These are phyloP conservation scores for Ambispora gerdemannii DNA, from an alignment of 192 early-diverging fungal genomes.

Conservation along the genomic window DNA sequence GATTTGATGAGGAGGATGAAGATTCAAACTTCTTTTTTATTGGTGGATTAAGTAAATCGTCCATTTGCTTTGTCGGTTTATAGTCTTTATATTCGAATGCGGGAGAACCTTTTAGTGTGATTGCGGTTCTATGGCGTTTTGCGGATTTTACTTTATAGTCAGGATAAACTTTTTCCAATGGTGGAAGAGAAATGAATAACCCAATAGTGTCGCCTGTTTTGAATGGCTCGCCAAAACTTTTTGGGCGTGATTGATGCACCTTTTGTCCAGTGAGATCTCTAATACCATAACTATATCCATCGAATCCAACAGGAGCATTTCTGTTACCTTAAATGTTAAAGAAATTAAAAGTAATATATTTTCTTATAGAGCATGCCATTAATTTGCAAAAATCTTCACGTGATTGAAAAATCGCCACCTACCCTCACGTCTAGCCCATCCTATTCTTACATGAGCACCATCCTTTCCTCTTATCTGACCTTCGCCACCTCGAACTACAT, in stretches of 20 bases:
- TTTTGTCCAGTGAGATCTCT: conserved; percentile 63
- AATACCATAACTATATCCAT: conserved; percentile 62
- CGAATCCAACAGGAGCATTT: conserved; percentile 64
- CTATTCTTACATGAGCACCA: conserved; percentile 61
- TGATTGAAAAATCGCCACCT: conserved; percentile 14
- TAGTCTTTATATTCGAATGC: conserved; percentile 58
- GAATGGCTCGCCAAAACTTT: conserved; percentile 56
- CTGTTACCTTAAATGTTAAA: conserved; percentile 43
- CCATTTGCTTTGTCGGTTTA: conserved; percentile 49
- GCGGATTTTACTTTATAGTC: conserved; percentile 28
- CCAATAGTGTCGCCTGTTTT: conserved; percentile 64
- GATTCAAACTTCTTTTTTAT: conserved; percentile 37
- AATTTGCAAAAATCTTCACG: not conserved
- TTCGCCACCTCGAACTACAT: conserved; percentile 47
- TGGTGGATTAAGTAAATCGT: conserved; percentile 47
- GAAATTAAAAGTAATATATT: not conserved
- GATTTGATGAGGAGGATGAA: not conserved
- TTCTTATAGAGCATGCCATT: no score
- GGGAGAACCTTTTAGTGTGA: conserved; percentile 50
- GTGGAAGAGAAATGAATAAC: conserved; percentile 53
- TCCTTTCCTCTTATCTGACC: conserved; percentile 40
- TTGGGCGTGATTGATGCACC: conserved; percentile 50
- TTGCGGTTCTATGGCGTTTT: conserved; percentile 48
- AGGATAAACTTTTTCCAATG: conserved; percentile 31
- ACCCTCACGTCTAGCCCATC: conserved; percentile 65